A percentile compares a stretch with the other conserved stretches of the same genome.
These are phyloP conservation scores for Pseudogymnoascus sp. DNA, from an alignment of 2,329 filamentous ascomycete genomes.

Conservation along the genomic window DNA sequence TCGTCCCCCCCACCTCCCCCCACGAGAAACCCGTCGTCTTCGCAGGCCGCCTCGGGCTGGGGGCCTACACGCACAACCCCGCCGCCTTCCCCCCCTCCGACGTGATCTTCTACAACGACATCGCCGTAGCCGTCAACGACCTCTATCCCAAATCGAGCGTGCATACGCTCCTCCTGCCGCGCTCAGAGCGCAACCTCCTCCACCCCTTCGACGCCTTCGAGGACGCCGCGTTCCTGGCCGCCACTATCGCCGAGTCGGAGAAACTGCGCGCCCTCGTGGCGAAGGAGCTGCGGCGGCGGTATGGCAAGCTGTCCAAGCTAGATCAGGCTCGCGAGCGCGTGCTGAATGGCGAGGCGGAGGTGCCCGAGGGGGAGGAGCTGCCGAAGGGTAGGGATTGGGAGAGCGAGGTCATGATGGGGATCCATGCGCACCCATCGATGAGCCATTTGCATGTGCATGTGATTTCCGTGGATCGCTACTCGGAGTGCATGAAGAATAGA, in stretches of 20 bases:
- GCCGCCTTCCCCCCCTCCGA: slow-evolving; percentile 49
- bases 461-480: slow-evolving; percentile 71
- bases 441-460: slow-evolving; percentile 87
- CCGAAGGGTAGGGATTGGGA: slow-evolving; percentile 74
- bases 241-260: slow-evolving; percentile 53
- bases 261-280: slow-evolving; percentile 61
- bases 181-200: slow-evolving; percentile 53
- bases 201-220: slow-evolving; percentile 76
- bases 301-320: slow-evolving; percentile 54
- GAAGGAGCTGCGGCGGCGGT: slow-evolving; percentile 63
- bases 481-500: slow-evolving; percentile 62
- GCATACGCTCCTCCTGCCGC: slow-evolving; percentile 82
- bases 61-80: slow-evolving; percentile 58
- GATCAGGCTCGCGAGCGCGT: slow-evolving; percentile 60
- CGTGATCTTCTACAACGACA: slow-evolving; percentile 59
- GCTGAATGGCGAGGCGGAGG: slow-evolving; percentile 49
- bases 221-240: slow-evolving; percentile 59
- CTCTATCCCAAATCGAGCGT: slow-evolving; percentile 77
- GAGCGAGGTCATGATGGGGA: slow-evolving; percentile 65
- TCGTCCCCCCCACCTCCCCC: slow-evolving; percentile 6
- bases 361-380: slow-evolving; percentile 41
- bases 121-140: slow-evolving; percentile 74
- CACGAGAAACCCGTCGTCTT: slow-evolving; percentile 30
- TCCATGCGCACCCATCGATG: slow-evolving; percentile 89
- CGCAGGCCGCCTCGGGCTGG: slow-evolving; percentile 53